phyloP scores from a whole-genome alignment of 768 basidiomycete species.

The Calocybe indica region DNA sequence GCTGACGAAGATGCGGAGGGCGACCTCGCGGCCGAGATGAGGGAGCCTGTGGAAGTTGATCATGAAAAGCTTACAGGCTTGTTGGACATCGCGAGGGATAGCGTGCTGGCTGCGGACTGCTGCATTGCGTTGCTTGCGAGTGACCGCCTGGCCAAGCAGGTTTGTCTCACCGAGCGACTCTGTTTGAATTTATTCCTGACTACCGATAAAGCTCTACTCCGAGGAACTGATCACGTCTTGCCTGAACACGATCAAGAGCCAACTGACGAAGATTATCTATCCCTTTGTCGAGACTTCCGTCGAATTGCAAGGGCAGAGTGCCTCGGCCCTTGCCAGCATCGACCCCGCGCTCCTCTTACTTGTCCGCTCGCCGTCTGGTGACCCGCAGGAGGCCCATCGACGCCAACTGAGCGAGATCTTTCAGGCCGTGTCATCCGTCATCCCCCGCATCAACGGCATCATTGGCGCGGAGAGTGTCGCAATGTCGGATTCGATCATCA shows the following conservation, averaged over 20 bases:
- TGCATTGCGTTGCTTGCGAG: slow-evolving; percentile 72
- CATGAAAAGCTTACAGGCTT: slow-evolving; percentile 39
- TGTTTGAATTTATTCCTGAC: not conserved
- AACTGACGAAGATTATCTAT: slow-evolving; percentile 73
- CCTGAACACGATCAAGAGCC: slow-evolving; percentile 71
- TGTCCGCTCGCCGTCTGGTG: slow-evolving; percentile 25
- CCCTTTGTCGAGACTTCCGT: slow-evolving; percentile 76
- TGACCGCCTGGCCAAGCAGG: slow-evolving; percentile 84
- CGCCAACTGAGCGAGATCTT: slow-evolving; percentile 62
- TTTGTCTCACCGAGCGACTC: slow-evolving; percentile 15
- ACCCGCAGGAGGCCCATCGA: slow-evolving; percentile 22
- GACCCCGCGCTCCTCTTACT: slow-evolving; percentile 51
- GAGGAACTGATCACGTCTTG: slow-evolving; percentile 87
- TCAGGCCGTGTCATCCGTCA: slow-evolving; percentile 61
- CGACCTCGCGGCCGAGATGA: slow-evolving; percentile 2
- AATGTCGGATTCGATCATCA: slow-evolving; percentile 90
- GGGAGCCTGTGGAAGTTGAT: slow-evolving; percentile 1
- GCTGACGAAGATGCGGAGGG: slow-evolving; percentile 24
- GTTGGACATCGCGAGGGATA: slow-evolving; percentile 63
- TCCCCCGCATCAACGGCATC: slow-evolving; percentile 72
- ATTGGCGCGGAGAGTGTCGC: slow-evolving; percentile 66
- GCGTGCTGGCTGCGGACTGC: slow-evolving; percentile 79
- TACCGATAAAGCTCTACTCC: slow-evolving; percentile 66
- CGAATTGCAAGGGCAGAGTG: slow-evolving; percentile 19
- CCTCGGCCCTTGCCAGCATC: slow-evolving; percentile 26